Conservation (phyloP, 2,329 filamentous ascomycete species). For the Penicillium sp. region DNA sequence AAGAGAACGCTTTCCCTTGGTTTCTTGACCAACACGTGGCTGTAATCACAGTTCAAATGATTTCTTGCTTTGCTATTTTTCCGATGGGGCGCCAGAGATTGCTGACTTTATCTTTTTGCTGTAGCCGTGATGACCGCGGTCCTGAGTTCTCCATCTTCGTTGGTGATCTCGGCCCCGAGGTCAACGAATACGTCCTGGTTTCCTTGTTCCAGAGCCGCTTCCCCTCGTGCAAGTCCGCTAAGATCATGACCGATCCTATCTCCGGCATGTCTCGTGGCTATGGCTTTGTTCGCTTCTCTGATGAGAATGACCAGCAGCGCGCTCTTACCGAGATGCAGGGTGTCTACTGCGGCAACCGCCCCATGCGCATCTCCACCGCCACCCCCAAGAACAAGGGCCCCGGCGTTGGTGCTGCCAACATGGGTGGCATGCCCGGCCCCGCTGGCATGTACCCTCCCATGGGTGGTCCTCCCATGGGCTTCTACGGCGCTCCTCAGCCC, state of each 20-base stretch:
- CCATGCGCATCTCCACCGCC: conserved; percentile 96
- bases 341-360: conserved; percentile 96
- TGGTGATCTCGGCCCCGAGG: conserved; percentile 92
- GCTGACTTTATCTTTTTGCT: conserved; percentile 7
- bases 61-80: neutral
- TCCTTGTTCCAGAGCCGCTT: conserved; percentile 96
- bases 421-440: conserved; percentile 48
- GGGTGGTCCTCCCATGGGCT: conserved; percentile 63
- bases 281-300: conserved; percentile 94
- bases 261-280: conserved; percentile 96
- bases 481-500: conserved; percentile 61
- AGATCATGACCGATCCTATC: conserved; percentile 99
- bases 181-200: conserved; percentile 96
- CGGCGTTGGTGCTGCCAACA: conserved; percentile 47
- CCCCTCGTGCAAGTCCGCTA: conserved; percentile 96
- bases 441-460: conserved; percentile 62
- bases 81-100: conserved; percentile 1
- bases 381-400: conserved; percentile 84
- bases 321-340: conserved; percentile 97
- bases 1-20: conserved; percentile 25
- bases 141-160: conserved; percentile 98
- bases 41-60: too few relatives aligned
- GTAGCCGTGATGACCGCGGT: conserved; percentile 78
- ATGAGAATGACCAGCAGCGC: conserved; percentile 92
- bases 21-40: neutral